Base-by-base conservation (phyloP, 116 monocot genomes). In the Dioscorea cayenensis region DNA sequence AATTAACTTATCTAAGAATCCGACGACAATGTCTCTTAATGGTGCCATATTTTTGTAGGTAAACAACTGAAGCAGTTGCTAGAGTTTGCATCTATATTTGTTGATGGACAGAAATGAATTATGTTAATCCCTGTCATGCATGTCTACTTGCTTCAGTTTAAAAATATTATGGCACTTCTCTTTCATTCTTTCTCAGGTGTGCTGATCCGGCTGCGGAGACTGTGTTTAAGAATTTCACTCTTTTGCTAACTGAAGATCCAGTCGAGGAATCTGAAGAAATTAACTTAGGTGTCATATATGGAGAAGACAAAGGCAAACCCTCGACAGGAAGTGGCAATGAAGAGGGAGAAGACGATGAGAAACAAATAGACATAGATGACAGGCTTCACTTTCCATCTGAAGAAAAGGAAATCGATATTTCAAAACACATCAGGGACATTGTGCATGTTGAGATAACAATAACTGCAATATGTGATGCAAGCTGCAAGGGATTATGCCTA, bases 371-470 rank as follows among this genome's bases (percentile, higher is more conserved):
- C 38, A 67, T 72, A 66, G 97, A 97, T 51, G 97, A 97, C 49
- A 73, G 67, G 77, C 72, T 97, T 36, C 75, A 93, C 66, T 97
- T 97, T 68, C 97, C 97, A 0, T 23, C 79, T 22, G 88, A 79
- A 74, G 83, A 84, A 19, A 93, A 76, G 61, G 90, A 93, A 64
- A 83, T 93, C 6, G 97, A 97, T 66, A 81, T 97, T 38, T 97
- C 97, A 14, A 97, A 97, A 66, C 80, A 92, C 59, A 78, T 97
- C 7, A 25, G 93, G 11, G 97, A 97, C 70, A 59, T 84, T 16
- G 73, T 97, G 66, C 97, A 93, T 77, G 68, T 97, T 9, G 90
- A 93, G 84, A 85, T 97, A 28, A 97, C 84, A 7, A 83, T 93
- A 8, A 84, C 82, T 60, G 76, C 81, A 1, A 18, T 90, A 25